Evolutionary conservation across 2,329 filamentous ascomycete genomes (phyloP), one percentile per base, ranked within the genome.

Genomic region (Fonsecaea nubica): DNA sequence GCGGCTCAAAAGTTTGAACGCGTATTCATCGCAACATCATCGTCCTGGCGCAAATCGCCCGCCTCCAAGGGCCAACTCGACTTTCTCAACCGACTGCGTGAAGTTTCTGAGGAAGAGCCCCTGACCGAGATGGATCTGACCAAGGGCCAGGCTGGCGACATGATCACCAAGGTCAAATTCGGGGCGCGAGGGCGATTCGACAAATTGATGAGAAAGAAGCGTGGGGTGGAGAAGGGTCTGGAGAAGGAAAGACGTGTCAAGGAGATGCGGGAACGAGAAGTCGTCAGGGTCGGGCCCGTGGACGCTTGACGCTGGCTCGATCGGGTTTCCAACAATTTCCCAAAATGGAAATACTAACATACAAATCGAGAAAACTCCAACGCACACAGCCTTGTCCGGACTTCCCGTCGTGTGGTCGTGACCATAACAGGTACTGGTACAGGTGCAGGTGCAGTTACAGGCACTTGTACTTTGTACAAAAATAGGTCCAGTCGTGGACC

Each of bases 151-250:
- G 93, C 93, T 4, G 85, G 85, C 4, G 93, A 97, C 76, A 93
- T 96, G 90, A 96, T 98, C 70, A 96, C 92, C 7, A 96, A 96
- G 78, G 76, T 97, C 68, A 94, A 90, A 77, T 91, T 95, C 75
- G 94, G 94, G 0, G 92, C 91, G 0, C 83, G 86, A 82, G 77
- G 91, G 79, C 69, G 87, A 80, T 80, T 92, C 85, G 75, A 80
- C 82, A 32, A 82, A 74, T 38, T 78, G 86, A 64, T 82, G 85
- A 73, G 81, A 79, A 0, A 83, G 62, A 87, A 84, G 75, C 85
- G 82, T 52, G 77, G 76, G 63, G 75, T 77, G 63, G 76, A 78
- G 62, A 77, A 77, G 62, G 75, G 78, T 65, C 75, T 77, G 45
- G 76, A 79, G 61, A 74, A 77, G 65, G 63, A 66, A 12, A 63